Base-by-base conservation (phyloP, 495 filamentous ascomycete genomes). In the Penicillium salamii region DNA sequence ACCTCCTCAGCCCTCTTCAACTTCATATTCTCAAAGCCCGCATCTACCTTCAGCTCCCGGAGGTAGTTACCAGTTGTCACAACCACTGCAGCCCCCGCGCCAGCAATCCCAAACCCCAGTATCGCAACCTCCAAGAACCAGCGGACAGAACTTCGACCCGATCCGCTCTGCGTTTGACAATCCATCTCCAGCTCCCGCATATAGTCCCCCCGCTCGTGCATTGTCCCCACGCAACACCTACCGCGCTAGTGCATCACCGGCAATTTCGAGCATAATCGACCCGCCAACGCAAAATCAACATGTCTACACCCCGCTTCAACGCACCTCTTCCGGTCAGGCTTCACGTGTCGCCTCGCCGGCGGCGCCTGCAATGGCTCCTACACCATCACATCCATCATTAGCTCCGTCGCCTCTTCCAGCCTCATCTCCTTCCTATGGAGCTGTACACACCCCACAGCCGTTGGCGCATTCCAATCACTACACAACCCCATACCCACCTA, bases 231-330 rank as follows among this genome's bases (percentile, higher is more conserved):
- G 57, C n/a, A 61, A 53, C 9, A 49, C 46, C 33, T 86, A 82
- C 59, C 81, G 87, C 42, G 88, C 90, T 14, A 93, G 88, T 62
- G 87, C 88, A 15, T 95, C 91, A 19, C 90, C 91, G 7, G 89
- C 91, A 0, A 96, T 96, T 52, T 84, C 89, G 15, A 93, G 89
- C 63, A 77, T 96, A 29, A 90, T 96, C 33, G 90, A 96, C 52
- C 89, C 88, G 7, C 82, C 87, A 63, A 9, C 62, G 68, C 46
- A 67, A 70, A 42, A 65, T 73, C 68, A 66, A 37, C 46, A 54
- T 7, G 29, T 58, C n/a, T 72, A 67, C 47, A 46, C 57, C 29
- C 52, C 57, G 4, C 62, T 61, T 8, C 50, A 62, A 6, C 70
- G 70, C 39, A 58, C 60, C 3, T 65, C 70, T 2, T 65, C 70